phyloP scores from a whole-genome alignment of 768 basidiomycete species.

The Nidula microcarpa region DNA sequence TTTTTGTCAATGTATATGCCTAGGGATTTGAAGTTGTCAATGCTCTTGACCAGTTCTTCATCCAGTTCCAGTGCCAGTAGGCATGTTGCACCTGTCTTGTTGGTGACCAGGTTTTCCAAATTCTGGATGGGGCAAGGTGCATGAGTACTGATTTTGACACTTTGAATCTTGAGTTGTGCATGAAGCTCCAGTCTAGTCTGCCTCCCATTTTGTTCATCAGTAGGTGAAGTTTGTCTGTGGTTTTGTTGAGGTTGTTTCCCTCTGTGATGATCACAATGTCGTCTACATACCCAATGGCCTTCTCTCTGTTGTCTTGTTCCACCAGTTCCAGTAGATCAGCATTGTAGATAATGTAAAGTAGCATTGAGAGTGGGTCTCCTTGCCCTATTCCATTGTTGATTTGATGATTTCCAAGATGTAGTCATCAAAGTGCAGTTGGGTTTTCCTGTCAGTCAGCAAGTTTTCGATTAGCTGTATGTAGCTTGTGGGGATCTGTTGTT shows the following conservation, averaged over 20 bases:
- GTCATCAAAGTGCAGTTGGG: conserved; percentile 12
- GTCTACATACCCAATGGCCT: not conserved
- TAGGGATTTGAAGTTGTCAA: conserved; percentile 7
- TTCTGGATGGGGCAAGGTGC: conserved; percentile 9
- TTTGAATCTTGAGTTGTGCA: conserved; percentile 26
- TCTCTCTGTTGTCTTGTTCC: not conserved
- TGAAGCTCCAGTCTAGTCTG: conserved; percentile 16
- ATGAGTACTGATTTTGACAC: conserved; percentile 23
- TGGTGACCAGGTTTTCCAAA: not conserved
- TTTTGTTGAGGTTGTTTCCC: conserved; percentile 15
- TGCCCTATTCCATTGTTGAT: conserved; percentile 16
- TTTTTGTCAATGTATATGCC: conserved; percentile 8
- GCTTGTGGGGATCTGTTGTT: conserved; percentile 16
- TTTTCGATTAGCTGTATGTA: conserved; percentile 13
- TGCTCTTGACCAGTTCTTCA: not conserved
- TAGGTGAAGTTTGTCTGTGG: conserved; percentile 12
- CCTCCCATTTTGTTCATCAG: conserved; percentile 21
- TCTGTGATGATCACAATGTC: conserved; percentile 2
- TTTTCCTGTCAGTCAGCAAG: conserved; percentile 11
- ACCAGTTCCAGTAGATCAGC: conserved; percentile 2
- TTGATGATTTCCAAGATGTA: conserved; percentile 7
- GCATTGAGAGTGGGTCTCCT: conserved; percentile 7
- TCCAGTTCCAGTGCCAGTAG: not conserved
- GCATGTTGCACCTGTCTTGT: not conserved
- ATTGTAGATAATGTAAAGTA: conserved; percentile 6